Evolutionary conservation across 495 filamentous ascomycete genomes (phyloP), one percentile per base, ranked within the genome.

Genomic region (Hyaloscypha bicolor): DNA sequence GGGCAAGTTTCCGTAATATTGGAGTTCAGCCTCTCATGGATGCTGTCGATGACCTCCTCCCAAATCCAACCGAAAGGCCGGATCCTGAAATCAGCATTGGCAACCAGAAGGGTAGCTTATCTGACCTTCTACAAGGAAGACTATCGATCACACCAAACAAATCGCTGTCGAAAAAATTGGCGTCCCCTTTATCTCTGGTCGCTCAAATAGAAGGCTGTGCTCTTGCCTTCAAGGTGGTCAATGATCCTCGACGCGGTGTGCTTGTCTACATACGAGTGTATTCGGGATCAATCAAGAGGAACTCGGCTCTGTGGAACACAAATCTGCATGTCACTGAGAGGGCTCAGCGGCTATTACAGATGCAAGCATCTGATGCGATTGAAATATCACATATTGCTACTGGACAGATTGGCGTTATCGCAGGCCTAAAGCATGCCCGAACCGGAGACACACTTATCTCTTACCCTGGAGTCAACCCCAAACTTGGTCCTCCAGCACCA

Each of bases 351-450:
- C 84, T 99, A 22, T 79, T 98, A 57, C 92, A 91, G 64, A 97
- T 99, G 87, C 96, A 96, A 68, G 96, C 92, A 68, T 90, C 88
- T 39, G 90, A 97, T 69, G 90, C 93, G 1, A 85, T 94, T 22
- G 94, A 97, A 62, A 89, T 97, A 32, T 85, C 88, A 22, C 83
- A 87, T 31, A 91, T 99, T 42, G 76, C 86, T 9, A 86, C 91
- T 0, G 96, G 96, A 0, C 94, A 98, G 71, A 98, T 99, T 64
- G 96, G 95, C n/a, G 96, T 97, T 35, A 91, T 99, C 30, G 87
- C 89, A 5, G 94, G 95, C 14, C 86, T 99, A 9, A 97, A 97
- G 73, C 82, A 90, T 66, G 89, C 95, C 31, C 85, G 96, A 45
- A 99, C 96, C 2, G 96, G 96, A 0, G 96, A 99, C 73, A 98